Base-by-base conservation (phyloP, 2,329 filamentous ascomycete species). In the Nemania diffusa region DNA sequence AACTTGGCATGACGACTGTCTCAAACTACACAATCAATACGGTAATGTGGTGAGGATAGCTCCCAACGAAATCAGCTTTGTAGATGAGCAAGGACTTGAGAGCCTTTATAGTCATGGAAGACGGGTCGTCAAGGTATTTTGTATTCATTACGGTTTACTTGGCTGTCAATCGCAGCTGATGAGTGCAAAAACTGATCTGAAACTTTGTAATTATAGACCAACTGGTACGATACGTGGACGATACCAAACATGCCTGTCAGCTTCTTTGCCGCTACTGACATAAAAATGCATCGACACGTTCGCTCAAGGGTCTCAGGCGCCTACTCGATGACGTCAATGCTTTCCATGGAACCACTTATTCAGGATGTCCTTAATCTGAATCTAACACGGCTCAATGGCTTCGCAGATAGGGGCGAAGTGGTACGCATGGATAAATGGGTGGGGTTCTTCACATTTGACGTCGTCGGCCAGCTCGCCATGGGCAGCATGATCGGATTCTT, bases 61-160 rank as follows among this genome's bases (percentile, higher is more conserved):
- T 7, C 51, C 51, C 9, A 55, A 37, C 20, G 51, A 55, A 37
- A n/a, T 55, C 4, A 55, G 51, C 29, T 27, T 55, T 9, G 51
- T 37, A 6, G 29, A 34, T 37, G 24, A 27, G 1, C 27, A 37
- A 4, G 24, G 13, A 11, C n/a, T 24, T 1, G 32, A 20, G 22
- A 37, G 11, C 26, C 24, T 55, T 6, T 55, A 55, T 15, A 15
- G 51, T 29, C 27, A 37, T 24, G n/a, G n/a, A 13, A 34, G 24
- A 29, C 9, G 32, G 8, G 26, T 27, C 11, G 1, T 34, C 4
- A 55, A 55, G 51, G 51, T 44, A 44, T 44, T 44, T 3, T 44
- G 4, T 8, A 13, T 44, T n/a, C n/a, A n/a, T 44, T 5, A 44
- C 13, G 15, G 40, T 44, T 20, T n/a, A 44, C n/a, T 32, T n/a